Conservation (phyloP, 2,329 filamentous ascomycete genomes). For the Atkinsonella hypoxylon region DNA sequence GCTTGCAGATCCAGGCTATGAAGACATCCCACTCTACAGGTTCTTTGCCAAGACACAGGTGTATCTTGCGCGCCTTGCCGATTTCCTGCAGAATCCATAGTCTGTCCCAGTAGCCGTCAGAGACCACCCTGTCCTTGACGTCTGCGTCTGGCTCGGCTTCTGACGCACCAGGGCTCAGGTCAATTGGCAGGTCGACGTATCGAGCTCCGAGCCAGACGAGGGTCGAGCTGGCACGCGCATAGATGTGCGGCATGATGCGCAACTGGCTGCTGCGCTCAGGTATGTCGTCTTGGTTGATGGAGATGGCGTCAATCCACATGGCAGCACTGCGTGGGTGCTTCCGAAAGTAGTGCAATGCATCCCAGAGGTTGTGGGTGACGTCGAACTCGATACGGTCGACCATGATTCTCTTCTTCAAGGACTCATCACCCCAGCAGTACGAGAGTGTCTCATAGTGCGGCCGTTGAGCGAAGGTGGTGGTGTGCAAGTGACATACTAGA, state of each 20-base stretch:
- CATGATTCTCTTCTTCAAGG: slow-evolving; percentile 5
- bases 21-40: slow-evolving; percentile 6
- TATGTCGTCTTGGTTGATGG: slow-evolving; percentile 10
- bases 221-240: slow-evolving; percentile 8
- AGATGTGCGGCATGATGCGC: slow-evolving; percentile 13
- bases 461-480: slow-evolving; percentile 5
- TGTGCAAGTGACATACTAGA: slow-evolving; percentile 3
- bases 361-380: slow-evolving; percentile 9
- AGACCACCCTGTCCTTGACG: slow-evolving; percentile 2
- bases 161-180: neutral
- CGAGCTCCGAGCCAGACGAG: slow-evolving; percentile 10
- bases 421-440: slow-evolving; percentile 12
- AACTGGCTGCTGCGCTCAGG: slow-evolving; percentile 11
- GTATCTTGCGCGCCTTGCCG: slow-evolving; percentile 8
- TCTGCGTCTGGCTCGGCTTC: neutral
- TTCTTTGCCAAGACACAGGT: slow-evolving; percentile 5
- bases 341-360: slow-evolving; percentile 9
- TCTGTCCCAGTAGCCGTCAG: slow-evolving; percentile 9
- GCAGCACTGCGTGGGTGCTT: neutral
- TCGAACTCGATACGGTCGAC: slow-evolving; percentile 4
- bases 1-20: slow-evolving; percentile 6
- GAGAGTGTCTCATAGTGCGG: slow-evolving; percentile 11
- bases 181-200: slow-evolving; percentile 1
- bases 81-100: slow-evolving; percentile 12
- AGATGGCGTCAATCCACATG: slow-evolving; percentile 12